Base-by-base conservation (phyloP, 176 grass and related monocot species). In the Alloteropsis semialata region DNA sequence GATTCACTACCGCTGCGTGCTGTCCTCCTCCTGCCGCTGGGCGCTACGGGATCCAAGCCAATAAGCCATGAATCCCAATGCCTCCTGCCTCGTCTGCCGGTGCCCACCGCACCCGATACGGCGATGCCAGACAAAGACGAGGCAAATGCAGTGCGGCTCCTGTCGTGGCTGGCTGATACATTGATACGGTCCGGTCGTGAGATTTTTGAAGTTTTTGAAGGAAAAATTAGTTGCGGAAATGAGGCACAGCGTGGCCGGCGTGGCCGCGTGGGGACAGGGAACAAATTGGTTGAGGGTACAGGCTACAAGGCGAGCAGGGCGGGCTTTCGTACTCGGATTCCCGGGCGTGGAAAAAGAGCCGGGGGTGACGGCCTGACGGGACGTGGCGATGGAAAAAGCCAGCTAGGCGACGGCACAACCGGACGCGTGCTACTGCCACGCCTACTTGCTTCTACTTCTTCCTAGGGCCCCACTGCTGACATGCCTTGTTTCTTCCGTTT, bases 371-470 rank as follows among this genome's bases (percentile, higher is more conserved):
- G 19, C 3, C 1, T 51, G 87, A 75, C 30, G 82, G 75, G 87
- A 84, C 76, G 49, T 72, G 37, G 46, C 46, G 16, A 36, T 62
- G 29, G 18, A 5, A 43, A 54, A 22, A n/a, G 55, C 80, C 10
- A 67, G 69, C 73, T 72, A 88, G 21, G 8, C 80, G 65, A 66
- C 81, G 81, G 15, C 74, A 42, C 30, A 21, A 5, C 44, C 13
- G 4, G 3, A 16, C 44, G 12, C 54, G 72, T 41, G 21, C 0
- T 41, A 0, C 55, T 9, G n/a, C 55, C 38, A 28, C 33, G 0
- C 32, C 65, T 39, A 38, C 74, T 18, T 11, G 36, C 51, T n/a
- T 13, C 44, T 63, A 0, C 41, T 62, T 21, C 75, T 48, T 78
- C 27, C 18, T 1, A 0, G 8, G 76, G 76, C 24, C 57, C 75